Conservation (phyloP, 1,284 basidiomycete genomes). For the Sparassis latifolia region DNA sequence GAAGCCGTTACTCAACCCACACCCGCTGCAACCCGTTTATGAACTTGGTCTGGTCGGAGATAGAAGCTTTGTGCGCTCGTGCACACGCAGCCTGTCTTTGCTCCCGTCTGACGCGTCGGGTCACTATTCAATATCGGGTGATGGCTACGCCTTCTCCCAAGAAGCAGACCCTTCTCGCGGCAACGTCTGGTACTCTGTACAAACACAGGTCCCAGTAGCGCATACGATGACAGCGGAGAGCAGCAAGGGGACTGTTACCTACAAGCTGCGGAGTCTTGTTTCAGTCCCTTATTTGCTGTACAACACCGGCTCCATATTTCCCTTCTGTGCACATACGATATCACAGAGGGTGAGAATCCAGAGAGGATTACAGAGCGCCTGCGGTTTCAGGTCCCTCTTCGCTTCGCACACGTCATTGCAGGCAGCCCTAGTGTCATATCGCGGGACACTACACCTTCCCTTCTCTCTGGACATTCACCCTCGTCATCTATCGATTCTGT, state of each 20-base stretch:
- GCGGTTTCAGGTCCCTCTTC: conserved; percentile 46
- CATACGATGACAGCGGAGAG: conserved; percentile 10
- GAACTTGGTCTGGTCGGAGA: conserved; percentile 39
- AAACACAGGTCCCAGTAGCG: conserved; percentile 45
- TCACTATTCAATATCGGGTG: conserved; percentile 37
- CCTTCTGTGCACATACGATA: conserved; percentile 49
- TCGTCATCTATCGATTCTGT: conserved; percentile 3
- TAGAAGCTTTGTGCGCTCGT: conserved; percentile 17
- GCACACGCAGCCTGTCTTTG: conserved; percentile 44
- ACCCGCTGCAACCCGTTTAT: conserved; percentile 47
- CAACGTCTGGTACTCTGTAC: conserved; percentile 57
- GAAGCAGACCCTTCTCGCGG: conserved; percentile 18
- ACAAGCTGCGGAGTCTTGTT: conserved; percentile 39
- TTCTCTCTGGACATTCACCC: conserved; percentile 1
- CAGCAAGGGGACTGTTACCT: conserved; percentile 30
- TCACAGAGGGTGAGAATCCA: conserved; percentile 26
- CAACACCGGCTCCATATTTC: conserved; percentile 47
- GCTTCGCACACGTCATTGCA: conserved; percentile 34
- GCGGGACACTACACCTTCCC: background rate
- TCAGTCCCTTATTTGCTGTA: conserved; percentile 53
- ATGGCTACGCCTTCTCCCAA: conserved; percentile 39
- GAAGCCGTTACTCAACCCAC: conserved; percentile 44
- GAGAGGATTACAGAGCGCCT: conserved; percentile 27
- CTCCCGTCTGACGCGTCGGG: conserved; percentile 39
- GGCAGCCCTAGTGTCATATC: background rate